Evolutionary conservation across 495 filamentous ascomycete species (phyloP), one percentile per base, ranked within the genome.

Genomic region (Penicilliopsis zonata): DNA sequence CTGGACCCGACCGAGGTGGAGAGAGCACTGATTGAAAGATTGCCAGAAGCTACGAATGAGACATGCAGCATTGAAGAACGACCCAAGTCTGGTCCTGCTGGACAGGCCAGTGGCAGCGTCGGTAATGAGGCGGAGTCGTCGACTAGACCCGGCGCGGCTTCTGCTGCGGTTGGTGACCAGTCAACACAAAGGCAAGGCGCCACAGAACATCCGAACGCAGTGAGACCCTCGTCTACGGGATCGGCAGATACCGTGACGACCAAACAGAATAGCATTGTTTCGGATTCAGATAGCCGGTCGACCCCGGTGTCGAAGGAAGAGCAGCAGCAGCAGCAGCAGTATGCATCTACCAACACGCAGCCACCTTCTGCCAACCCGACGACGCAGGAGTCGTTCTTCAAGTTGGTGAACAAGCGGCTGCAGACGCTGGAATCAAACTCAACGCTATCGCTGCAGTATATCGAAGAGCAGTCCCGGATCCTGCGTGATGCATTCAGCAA

Each of bases 351-450:
- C 9, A 52, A 61, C 26, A 65, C 63, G 0, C 66, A 74, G 27
- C 70, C 79, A 0, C 59, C 76, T 9, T 52, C 70, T 13, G 54
- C 84, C 2, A 74, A 71, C 12, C 87, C 88, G 8, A 86, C 85
- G 0, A 88, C 85, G 3, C 90, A 98, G 57, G 90, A 95, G 52
- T 86, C 80, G 5, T 96, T 98, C 60, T 98, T 94, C 70, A 96
- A 96, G 55, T 84, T 84, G 5, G 77, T 98, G 3, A 82, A 85
- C 38, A 94, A 95, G 50, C 82, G 90, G 23, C 72, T 98, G 4
- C 81, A 86, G 43, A 72, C 80, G 38, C 77, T 98, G 9, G 90
- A 98, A 53, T 72, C 83, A 13, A 95, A 96, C 54, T 84, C 84
- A 5, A 90, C 86, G 2, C 65, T 98, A 17, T 94, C 86, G 0